Conservation (phyloP, 2,329 filamentous ascomycete species). For the Colletotrichum caudatum region DNA sequence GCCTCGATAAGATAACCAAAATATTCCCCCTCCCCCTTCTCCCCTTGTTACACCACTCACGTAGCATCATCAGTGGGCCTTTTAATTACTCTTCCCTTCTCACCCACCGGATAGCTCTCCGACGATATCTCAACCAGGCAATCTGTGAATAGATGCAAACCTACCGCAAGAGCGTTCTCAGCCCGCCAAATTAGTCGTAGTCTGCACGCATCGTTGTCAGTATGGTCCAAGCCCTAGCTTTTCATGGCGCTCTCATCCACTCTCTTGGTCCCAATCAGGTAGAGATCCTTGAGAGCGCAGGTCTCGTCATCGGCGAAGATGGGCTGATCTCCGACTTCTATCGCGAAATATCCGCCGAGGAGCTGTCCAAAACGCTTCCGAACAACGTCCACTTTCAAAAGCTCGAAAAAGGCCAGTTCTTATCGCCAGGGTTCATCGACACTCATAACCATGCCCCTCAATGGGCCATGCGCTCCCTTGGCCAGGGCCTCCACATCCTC, state of each 20-base stretch:
- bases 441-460: slow-evolving; percentile 77
- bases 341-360: slow-evolving; percentile 18
- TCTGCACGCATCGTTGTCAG: not conserved
- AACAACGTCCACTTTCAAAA: slow-evolving; percentile 44
- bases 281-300: slow-evolving; percentile 53
- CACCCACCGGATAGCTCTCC: not conserved
- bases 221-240: slow-evolving; percentile 42
- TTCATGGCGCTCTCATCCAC: slow-evolving; percentile 59
- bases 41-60: not conserved
- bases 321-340: slow-evolving; percentile 47
- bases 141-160: not conserved
- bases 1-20: slow-evolving; percentile 1
- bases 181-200: not conserved
- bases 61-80: not conserved
- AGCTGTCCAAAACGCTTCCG: slow-evolving; percentile 17
- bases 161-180: too few species aligned
- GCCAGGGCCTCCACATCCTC: slow-evolving; percentile 65
- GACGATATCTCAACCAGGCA: not conserved
- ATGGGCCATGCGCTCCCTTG: slow-evolving; percentile 62
- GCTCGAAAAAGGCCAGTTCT: slow-evolving; percentile 60
- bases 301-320: slow-evolving; percentile 48
- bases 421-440: slow-evolving; percentile 73
- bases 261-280: slow-evolving; percentile 50
- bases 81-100: not conserved
- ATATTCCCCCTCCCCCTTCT: not conserved